Conservation (phyloP, 441 rosid species). For the Populus tomentosa region DNA sequence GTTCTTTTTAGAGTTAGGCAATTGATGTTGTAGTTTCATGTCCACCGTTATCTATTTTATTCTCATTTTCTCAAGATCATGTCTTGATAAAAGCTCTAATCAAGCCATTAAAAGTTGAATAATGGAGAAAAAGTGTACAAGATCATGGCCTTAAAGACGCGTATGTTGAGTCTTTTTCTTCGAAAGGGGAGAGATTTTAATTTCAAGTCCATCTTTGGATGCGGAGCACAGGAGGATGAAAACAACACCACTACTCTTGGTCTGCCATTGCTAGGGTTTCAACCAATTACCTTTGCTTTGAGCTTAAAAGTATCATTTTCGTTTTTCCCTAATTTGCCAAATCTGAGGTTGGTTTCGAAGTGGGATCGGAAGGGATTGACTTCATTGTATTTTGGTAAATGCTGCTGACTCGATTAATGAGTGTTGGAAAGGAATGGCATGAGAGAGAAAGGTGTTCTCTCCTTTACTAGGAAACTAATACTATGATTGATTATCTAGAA, state of each 20-base stretch:
- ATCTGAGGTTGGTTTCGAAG: slow-evolving; percentile 9
- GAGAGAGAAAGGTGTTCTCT: background rate
- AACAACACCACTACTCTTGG: slow-evolving; percentile 44
- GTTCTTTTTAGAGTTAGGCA: slow-evolving; percentile 22
- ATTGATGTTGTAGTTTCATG: slow-evolving; percentile 13
- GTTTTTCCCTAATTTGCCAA: background rate
- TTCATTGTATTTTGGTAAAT: slow-evolving; percentile 19
- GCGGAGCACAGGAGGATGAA: slow-evolving; percentile 24
- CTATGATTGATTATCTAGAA: no score
- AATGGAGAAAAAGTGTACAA: background rate
- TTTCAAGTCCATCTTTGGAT: slow-evolving; percentile 31
- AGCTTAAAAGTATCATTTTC: background rate
- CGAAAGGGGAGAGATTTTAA: background rate
- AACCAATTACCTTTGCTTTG: slow-evolving; percentile 10
- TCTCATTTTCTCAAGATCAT: background rate
- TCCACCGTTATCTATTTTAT: background rate
- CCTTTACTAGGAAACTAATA: no score
- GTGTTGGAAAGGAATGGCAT: background rate
- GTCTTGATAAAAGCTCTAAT: background rate
- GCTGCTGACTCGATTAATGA: slow-evolving; percentile 23
- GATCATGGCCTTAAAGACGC: background rate
- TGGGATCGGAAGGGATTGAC: slow-evolving; percentile 27
- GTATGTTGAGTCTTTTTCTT: background rate
- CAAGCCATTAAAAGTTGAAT: background rate
- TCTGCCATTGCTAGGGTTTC: slow-evolving; percentile 49